Percentiles rank a stretch among this genome's conserved stretches.
Evolutionary conservation across 345 rosid species (phyloP).

Genomic region (Gossypium sturtianum): DNA sequence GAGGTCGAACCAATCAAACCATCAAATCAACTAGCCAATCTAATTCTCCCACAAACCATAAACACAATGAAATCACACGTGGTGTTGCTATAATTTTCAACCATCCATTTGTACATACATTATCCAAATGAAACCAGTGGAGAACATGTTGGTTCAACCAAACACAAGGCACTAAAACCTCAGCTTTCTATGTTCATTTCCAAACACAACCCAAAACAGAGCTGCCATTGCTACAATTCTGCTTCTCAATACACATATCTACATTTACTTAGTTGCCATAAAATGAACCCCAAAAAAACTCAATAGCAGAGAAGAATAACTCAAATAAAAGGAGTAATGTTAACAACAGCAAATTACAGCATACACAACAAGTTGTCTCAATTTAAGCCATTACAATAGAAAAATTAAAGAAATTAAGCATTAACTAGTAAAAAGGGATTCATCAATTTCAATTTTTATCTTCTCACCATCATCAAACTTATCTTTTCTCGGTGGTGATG

Average conservation of each 20-base stretch:
- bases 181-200: not conserved
- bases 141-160: no score
- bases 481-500: slow-evolving; percentile 62
- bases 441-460: slow-evolving; percentile 61
- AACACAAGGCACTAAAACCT: not conserved
- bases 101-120: no score
- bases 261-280: not conserved
- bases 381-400: slow-evolving; percentile 5
- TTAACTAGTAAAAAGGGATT: slow-evolving; percentile 41
- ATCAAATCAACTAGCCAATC: no score
- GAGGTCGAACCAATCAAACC: no score
- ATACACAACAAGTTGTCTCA: slow-evolving; percentile 13
- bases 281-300: not conserved
- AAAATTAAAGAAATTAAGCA: not conserved
- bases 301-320: not conserved
- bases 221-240: no score
- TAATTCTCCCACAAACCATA: no score
- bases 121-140: no score
- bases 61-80: no score
- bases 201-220: not conserved
- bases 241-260: no score
- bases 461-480: slow-evolving; percentile 53
- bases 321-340: not conserved
- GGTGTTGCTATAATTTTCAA: no score
- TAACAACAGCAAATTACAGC: not conserved